These are phyloP conservation scores for Anastatica hierochuntica DNA, from an alignment of 345 rosid species.

Conservation along the genomic window DNA sequence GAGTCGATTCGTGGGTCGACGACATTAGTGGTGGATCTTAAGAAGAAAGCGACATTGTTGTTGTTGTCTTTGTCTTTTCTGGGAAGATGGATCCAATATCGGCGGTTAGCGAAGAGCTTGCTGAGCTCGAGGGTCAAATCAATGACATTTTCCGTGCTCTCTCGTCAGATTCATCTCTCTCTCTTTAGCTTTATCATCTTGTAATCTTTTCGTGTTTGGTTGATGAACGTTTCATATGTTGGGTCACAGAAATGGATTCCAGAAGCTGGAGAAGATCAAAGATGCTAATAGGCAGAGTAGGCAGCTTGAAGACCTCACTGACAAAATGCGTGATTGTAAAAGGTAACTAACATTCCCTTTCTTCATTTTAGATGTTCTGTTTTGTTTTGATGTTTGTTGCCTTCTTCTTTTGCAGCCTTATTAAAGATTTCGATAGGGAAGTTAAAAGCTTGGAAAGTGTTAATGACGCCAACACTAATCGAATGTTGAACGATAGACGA, in stretches of 20 bases:
- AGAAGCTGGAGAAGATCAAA: conserved; percentile 91
- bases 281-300: conserved; percentile 83
- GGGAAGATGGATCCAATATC: conserved; percentile 51
- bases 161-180: conserved; percentile 42
- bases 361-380: background rate
- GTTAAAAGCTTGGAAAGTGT: conserved; percentile 56
- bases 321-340: conserved; percentile 90
- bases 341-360: conserved; percentile 31
- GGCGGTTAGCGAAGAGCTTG: conserved; percentile 71
- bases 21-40: conserved; percentile 18
- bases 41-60: conserved; percentile 16
- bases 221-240: background rate
- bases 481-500: conserved; percentile 66
- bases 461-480: conserved; percentile 54
- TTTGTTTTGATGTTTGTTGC: background rate
- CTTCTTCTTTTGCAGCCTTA: conserved; percentile 48
- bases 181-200: background rate
- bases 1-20: conserved; percentile 17
- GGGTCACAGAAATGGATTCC: conserved; percentile 80
- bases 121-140: conserved; percentile 80
- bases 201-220: background rate
- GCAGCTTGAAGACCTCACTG: conserved; percentile 94
- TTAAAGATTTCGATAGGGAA: conserved; percentile 86
- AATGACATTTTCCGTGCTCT: conserved; percentile 76
- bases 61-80: background rate